Base-by-base conservation (phyloP, 2,329 filamentous ascomycete genomes). In the Purpureocillium lavendulum region DNA sequence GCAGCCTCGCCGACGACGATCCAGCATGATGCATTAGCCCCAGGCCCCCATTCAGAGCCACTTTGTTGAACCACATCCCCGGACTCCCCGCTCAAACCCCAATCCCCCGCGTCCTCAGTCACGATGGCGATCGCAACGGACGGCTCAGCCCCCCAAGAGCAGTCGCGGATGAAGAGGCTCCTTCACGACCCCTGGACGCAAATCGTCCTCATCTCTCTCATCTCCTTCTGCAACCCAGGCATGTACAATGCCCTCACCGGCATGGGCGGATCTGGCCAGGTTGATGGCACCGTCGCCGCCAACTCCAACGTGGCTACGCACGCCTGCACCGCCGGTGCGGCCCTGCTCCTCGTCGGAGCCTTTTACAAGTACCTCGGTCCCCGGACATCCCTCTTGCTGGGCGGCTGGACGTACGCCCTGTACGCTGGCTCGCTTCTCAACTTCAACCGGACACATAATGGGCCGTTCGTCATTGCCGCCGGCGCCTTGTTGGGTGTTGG, bases 231-330 rank as follows among this genome's bases (percentile, higher is more conserved):
- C 39, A 59, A 64, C 30, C 66, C 65, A 10, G 62, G 62, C 12
- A 67, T 69, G 65, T 69, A 65, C 51, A 69, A 69, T 55, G 65
- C 65, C 8, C 54, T 69, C 6, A 52, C 52, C 4, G 66, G 65
- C 2, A 49, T 69, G 5, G 66, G 66, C 42, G 65, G 65, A 28
- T 65, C 61, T 1, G 66, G 65, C 14, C 65, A 69, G 41, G 64
- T 68, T 30, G 54, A 69, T 43, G 51, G 55, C 13, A 64, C 61
- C 1, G 60, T 67, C 4, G 61, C 64, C n/a, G 61, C 64, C 17
- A 67, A 68, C 48, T 61, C 66, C 7, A 67, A 54, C n/a, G 64
- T 68, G 8, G 65, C 65, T 4, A 51, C 66, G 2, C 53, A 65
- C 21, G 51, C 64, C 4, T 58, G 61, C 9, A 68, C 60, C 1